Evolutionary conservation across 495 filamentous ascomycete species (phyloP).

Genomic region (Chaetomium tenue): DNA sequence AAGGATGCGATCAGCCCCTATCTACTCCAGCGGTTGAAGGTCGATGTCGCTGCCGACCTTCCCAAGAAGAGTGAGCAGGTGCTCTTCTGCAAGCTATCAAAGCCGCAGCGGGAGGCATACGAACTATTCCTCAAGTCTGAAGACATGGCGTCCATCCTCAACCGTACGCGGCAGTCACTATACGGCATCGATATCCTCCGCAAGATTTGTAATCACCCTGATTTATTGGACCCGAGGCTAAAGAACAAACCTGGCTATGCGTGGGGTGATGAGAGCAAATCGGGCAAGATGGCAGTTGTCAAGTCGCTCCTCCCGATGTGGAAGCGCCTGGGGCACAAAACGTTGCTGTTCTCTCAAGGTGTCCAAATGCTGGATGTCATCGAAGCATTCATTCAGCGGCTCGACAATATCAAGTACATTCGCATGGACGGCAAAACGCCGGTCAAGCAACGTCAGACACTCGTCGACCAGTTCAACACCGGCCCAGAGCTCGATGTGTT

Average conservation of each 20-base stretch:
- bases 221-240: conserved; percentile 66
- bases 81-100: conserved; percentile 88
- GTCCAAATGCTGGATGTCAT: conserved; percentile 92
- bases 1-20: conserved; percentile 91
- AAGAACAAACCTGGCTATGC: conserved; percentile 59
- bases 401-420: conserved; percentile 70
- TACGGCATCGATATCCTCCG: conserved; percentile 88
- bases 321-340: conserved; percentile 86
- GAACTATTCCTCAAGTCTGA: conserved; percentile 74
- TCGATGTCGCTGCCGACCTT: conserved; percentile 88
- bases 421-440: conserved; percentile 92
- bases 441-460: conserved; percentile 73
- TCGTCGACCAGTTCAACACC: conserved; percentile 91
- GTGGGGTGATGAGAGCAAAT: conserved; percentile 72
- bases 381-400: conserved; percentile 66
- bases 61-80: conserved; percentile 95
- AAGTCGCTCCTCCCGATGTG: conserved; percentile 79
- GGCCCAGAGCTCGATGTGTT: conserved; percentile 79
- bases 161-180: conserved; percentile 70
- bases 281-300: conserved; percentile 93
- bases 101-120: conserved; percentile 71
- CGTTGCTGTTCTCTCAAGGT: conserved; percentile 85
- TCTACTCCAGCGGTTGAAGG: conserved; percentile 88
- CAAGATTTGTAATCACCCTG: conserved; percentile 97
- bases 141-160: conserved; percentile 75